Base-by-base conservation (phyloP, 2,329 filamentous ascomycete species). In the Monilinia fructigena region DNA sequence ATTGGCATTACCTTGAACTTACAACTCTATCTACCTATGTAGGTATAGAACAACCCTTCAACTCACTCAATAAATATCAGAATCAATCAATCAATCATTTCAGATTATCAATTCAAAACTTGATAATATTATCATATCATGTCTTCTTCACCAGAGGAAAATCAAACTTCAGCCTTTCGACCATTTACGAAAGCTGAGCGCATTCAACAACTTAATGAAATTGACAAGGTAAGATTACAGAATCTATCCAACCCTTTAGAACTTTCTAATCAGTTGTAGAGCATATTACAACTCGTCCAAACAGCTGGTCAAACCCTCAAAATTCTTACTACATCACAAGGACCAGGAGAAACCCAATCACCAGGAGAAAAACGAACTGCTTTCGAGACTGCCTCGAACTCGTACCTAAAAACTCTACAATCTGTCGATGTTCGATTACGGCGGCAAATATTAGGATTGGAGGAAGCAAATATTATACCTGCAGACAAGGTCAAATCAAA, bases 391-490 rank as follows among this genome's bases (percentile, higher is more conserved):
- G 83, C 86, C 0, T 86, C 87, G 72, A 83, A 84, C 63, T 82
- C 85, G 10, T 95, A 94, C 77, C 87, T 95, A 70, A 82, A 83
- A 0, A 87, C 88, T 2, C 81, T 97, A 3, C 91, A 92, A 69
- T 84, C 83, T 8, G 85, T 95, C 61, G 89, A 92, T 74, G 89
- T 93, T 14, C 82, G 86, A 55, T 85, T 96, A 63, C 89, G 90
- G 68, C 83, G 89, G 50, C 89, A 93, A 75, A 89, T 93, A 56
- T 88, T 89, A 75, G 91, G 90, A 0, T 81, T 96, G 4, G 91
- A 96, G 76, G 92, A 96, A 77, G 91, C 90, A 0, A 86, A 86
- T 52, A 91, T 96, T 69, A 86, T 96, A 72, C 75, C 78, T 83
- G 45, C 75, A 72, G 66, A 75, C 16, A 74, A 71, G 64, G 63